A percentile compares a stretch with the other conserved stretches of the same genome.
Conservation (phyloP, 1,284 basidiomycete species). For the Ustanciosporium gigantosporum region DNA sequence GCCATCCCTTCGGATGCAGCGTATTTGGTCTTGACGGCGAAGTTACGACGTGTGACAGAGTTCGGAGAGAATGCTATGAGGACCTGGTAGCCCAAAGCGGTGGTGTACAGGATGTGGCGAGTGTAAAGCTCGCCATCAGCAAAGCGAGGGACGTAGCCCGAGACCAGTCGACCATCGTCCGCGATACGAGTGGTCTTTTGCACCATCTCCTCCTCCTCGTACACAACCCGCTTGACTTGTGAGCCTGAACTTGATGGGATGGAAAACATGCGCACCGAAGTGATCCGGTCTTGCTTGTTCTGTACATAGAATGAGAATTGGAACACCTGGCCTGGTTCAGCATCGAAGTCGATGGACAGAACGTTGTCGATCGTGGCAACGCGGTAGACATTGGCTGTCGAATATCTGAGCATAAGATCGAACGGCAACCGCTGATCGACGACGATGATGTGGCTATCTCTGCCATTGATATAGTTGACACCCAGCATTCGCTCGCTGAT, state of each 20-base stretch:
- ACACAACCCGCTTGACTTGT: too few relatives aligned
- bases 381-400: conserved; percentile 65
- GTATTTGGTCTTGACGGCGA: conserved; percentile 7
- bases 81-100: conserved; percentile 3
- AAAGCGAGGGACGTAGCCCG: background rate
- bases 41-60: conserved; percentile 4
- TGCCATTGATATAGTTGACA: conserved; percentile 15
- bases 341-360: conserved; percentile 14
- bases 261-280: background rate
- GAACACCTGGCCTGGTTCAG: conserved; percentile 6
- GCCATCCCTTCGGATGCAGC: background rate
- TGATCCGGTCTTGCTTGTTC: background rate
- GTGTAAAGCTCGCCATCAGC: background rate
- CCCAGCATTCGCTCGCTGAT: background rate
- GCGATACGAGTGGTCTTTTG: conserved; percentile 11
- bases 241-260: too few relatives aligned
- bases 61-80: conserved; percentile 5
- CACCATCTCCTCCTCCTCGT: background rate
- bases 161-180: background rate
- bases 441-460: conserved; percentile 29
- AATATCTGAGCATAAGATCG: conserved; percentile 64
- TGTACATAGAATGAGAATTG: conserved; percentile 10
- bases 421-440: conserved; percentile 26
- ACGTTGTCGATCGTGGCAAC: conserved; percentile 37
- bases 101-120: conserved; percentile 10